Conservation (phyloP, 1,284 basidiomycete genomes). For the Uromyces viciae-fabae region DNA sequence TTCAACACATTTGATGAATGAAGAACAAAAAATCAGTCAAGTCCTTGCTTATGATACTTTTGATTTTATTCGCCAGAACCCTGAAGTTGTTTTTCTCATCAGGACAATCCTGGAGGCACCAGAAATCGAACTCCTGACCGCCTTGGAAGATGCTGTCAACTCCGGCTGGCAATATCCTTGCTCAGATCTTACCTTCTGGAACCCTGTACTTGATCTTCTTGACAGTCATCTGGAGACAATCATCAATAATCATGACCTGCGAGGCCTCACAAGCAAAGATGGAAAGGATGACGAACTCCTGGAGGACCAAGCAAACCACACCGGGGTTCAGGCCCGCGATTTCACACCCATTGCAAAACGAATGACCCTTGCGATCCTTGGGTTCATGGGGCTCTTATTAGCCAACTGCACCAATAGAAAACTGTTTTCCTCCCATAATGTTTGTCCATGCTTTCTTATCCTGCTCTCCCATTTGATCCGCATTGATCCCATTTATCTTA, state of each 20-base stretch:
- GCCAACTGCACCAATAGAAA: slow-evolving; percentile 99
- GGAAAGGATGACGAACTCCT: slow-evolving; percentile 54
- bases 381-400: slow-evolving; percentile 80
- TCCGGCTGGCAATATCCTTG: slow-evolving; percentile 83
- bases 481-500: slow-evolving; percentile 41
- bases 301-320: slow-evolving; percentile 44
- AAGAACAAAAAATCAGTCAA: too few species aligned
- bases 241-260: slow-evolving; percentile 68
- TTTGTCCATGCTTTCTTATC: too few species aligned
- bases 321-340: slow-evolving; percentile 64
- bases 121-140: slow-evolving; percentile 27
- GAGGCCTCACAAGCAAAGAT: slow-evolving; percentile 64
- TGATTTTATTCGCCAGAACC: slow-evolving; percentile 15
- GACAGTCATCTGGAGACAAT: slow-evolving; percentile 78
- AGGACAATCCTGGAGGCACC: slow-evolving; percentile 20
- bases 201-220: slow-evolving; percentile 89
- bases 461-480: not conserved
- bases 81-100: slow-evolving; percentile 33
- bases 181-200: slow-evolving; percentile 95
- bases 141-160: slow-evolving; percentile 21
- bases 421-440: slow-evolving; percentile 93
- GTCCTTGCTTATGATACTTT: not conserved
- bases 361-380: slow-evolving; percentile 73
- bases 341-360: slow-evolving; percentile 76
- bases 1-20: not conserved